Evolutionary conservation across 768 basidiomycete species (phyloP).

Genomic region (Mycena epipterygia): DNA sequence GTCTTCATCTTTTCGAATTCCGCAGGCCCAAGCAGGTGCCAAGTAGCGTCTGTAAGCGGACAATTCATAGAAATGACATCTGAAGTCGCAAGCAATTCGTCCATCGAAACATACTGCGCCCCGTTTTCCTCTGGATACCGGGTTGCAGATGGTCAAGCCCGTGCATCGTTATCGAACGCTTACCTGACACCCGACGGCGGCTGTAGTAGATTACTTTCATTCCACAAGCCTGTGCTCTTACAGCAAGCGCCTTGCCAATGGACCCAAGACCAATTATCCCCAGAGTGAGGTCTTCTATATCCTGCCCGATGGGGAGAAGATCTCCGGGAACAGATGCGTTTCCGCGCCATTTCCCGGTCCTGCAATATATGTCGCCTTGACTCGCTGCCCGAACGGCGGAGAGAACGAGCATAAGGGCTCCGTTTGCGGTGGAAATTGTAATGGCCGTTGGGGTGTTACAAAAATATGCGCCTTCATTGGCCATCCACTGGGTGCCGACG

Average conservation of each 20-base stretch:
- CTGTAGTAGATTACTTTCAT: slow-evolving; percentile 42
- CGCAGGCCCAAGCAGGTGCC: slow-evolving; percentile 33
- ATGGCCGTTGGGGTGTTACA: slow-evolving; percentile 39
- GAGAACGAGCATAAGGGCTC: slow-evolving; percentile 39
- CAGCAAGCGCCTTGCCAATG: slow-evolving; percentile 38
- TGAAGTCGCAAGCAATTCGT: slow-evolving; percentile 33
- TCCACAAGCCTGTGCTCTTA: slow-evolving; percentile 37
- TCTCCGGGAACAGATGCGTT: slow-evolving; percentile 24
- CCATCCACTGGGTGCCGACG: slow-evolving; percentile 35
- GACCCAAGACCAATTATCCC: slow-evolving; percentile 40
- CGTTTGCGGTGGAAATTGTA: slow-evolving; percentile 39
- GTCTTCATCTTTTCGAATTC: slow-evolving; percentile 53
- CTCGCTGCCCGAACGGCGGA: slow-evolving; percentile 32
- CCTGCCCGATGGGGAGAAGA: slow-evolving; percentile 25
- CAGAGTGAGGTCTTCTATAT: slow-evolving; percentile 36
- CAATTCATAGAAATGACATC: slow-evolving; percentile 41
- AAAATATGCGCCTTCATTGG: slow-evolving; percentile 34
- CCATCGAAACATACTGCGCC: slow-evolving; percentile 32
- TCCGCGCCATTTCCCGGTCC: slow-evolving; percentile 37
- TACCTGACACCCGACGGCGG: slow-evolving; percentile 34
- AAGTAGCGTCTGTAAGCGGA: slow-evolving; percentile 38
- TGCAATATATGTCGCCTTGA: slow-evolving; percentile 35
- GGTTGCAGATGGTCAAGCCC: neutral
- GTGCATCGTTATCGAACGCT: neutral
- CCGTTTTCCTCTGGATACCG: slow-evolving; percentile 31